These are phyloP conservation scores for Tanozyma kutaoensis DNA, from an alignment of 805 yeast genomes.

Conservation along the genomic window DNA sequence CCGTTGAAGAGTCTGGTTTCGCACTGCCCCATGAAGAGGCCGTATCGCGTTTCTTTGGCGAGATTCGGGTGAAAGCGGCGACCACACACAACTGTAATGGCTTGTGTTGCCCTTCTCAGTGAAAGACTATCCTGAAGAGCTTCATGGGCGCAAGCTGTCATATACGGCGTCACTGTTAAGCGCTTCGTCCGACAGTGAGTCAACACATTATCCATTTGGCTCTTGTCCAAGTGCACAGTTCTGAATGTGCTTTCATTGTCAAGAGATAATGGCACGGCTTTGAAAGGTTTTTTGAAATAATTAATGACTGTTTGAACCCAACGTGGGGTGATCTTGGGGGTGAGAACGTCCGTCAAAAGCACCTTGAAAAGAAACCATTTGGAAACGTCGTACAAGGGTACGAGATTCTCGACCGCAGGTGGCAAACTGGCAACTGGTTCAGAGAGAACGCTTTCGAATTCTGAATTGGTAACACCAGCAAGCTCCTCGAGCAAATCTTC, in stretches of 20 bases:
- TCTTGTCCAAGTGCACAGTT: conserved; percentile 2
- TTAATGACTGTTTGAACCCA: no score
- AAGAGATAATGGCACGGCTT: no score
- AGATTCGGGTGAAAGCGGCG: conserved; percentile 4
- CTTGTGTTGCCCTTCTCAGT: no score
- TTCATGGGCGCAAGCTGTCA: conserved; percentile 2
- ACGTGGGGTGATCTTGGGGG: no score
- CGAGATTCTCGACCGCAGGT: conserved; percentile 1
- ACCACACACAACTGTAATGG: conserved; percentile 2
- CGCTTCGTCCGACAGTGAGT: conserved; percentile 1
- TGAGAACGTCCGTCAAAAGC: no score
- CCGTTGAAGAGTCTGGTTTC: no score
- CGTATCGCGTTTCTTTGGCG: conserved; percentile 2
- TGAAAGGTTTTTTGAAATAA: no score
- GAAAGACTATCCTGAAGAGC: conserved; percentile 1
- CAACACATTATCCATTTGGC: conserved; percentile 1
- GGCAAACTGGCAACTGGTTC: conserved; percentile 1
- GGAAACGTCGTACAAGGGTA: conserved; percentile 1
- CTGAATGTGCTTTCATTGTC: no score
- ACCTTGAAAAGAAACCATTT: conserved; percentile 1
- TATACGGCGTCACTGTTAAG: conserved; percentile 4
- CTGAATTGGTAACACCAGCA: background rate
- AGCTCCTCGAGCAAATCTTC: conserved; percentile 3
- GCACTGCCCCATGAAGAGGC: conserved; percentile 3
- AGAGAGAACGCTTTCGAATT: conserved; percentile 1